phyloP scores from a whole-genome alignment of 345 rosid species.

The Boechera retrofracta region DNA sequence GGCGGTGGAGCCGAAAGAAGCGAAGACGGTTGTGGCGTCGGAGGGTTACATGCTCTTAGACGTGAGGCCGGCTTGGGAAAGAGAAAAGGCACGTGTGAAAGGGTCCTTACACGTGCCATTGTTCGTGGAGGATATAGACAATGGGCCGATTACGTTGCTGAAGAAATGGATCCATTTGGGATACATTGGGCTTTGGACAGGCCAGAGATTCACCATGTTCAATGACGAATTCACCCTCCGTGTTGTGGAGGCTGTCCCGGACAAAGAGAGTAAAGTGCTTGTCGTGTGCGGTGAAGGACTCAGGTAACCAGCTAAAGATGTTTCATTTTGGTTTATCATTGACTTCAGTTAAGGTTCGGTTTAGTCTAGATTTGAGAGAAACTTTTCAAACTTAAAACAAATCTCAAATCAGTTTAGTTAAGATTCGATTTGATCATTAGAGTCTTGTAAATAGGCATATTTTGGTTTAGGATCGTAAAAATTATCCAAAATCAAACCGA shows the following conservation, averaged over 20 bases:
- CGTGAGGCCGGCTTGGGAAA: slow-evolving; percentile 85
- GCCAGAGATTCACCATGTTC: slow-evolving; percentile 75
- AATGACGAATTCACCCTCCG: slow-evolving; percentile 63
- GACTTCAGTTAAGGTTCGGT: not conserved
- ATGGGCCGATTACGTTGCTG: slow-evolving; percentile 67
- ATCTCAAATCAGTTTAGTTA: not conserved
- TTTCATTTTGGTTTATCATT: slow-evolving; percentile 14
- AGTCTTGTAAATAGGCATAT: not conserved
- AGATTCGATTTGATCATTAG: not conserved
- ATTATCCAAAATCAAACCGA: not conserved
- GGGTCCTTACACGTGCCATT: slow-evolving; percentile 84
- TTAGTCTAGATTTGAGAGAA: not conserved
- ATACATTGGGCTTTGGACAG: slow-evolving; percentile 92
- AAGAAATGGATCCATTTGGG: slow-evolving; percentile 97
- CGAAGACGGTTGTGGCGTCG: slow-evolving; percentile 52
- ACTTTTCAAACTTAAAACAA: not conserved
- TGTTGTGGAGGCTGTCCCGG: slow-evolving; percentile 62
- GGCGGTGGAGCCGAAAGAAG: slow-evolving; percentile 67
- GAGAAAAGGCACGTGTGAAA: slow-evolving; percentile 73
- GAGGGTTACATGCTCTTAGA: slow-evolving; percentile 69
- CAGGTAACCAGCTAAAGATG: slow-evolving; percentile 48
- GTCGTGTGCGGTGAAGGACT: slow-evolving; percentile 97
- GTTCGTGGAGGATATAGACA: slow-evolving; percentile 72
- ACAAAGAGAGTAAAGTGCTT: slow-evolving; percentile 66
- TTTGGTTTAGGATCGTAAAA: not conserved